Evolutionary conservation across 306 rosid species (phyloP), one percentile per base, ranked within the genome.

Genomic region (Acacia crassicarpa): DNA sequence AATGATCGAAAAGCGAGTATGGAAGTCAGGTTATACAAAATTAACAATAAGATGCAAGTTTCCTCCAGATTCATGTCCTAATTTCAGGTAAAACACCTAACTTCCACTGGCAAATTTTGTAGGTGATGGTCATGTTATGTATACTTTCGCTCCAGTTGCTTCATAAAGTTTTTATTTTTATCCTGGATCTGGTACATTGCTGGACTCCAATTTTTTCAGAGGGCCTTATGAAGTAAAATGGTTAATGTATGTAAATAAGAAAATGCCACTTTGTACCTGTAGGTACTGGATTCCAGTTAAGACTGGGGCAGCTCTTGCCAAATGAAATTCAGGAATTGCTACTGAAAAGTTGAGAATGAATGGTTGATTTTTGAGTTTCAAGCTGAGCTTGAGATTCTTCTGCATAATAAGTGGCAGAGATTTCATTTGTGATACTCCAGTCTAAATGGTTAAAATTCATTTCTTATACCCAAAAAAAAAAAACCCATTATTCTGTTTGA

Each of bases 1-100:
- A 67, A 41, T 54, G 62, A 73, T 80, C 54, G 33, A 65, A 76
- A 81, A 82, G 66, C 48, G 23, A 83, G 81, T 41, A 61, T 48
- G 44, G 3, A 17, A 69, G 54, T 43, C 27, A 77, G 77, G 75
- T 20, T 45, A 46, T 53, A 5, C 17, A 59, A 69, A 58, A 61
- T 40, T 82, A 71, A 17, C 75, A 38, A 32, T 32, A 32, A 27
- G 71, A 20, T 78, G 75, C 76, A 48, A 75, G 49, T 53, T 66
- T 75, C 49, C 38, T 79, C 80, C 75, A 54, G 38, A 79, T 54
- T 77, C 74, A 33, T 11, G 9, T 61, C 17, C 17, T 51, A 44
- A n/a, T 44, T 75, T 17, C 32, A 43, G 44, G 51, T 14, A 53
- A n/a, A 40, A 20, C 53, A 53, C 27, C 53, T 48, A 22, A 54